These are phyloP conservation scores for Ophiostoma himal-ulmi DNA, from an alignment of 2,329 filamentous ascomycete genomes.

Conservation along the genomic window DNA sequence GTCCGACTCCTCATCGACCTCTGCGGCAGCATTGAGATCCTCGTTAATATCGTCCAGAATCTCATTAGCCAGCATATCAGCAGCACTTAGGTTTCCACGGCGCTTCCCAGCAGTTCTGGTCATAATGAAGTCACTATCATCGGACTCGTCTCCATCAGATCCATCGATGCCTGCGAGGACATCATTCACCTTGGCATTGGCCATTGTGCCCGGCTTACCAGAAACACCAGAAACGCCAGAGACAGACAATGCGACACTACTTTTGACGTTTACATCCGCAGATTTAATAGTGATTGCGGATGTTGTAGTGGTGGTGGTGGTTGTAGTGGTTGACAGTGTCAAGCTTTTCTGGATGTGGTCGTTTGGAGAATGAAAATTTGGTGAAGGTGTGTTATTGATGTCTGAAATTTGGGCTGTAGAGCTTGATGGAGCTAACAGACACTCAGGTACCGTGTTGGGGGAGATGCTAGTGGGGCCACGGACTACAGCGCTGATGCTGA, in stretches of 20 bases:
- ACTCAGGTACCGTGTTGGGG: neutral
- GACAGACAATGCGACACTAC: neutral
- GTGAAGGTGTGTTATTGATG: neutral
- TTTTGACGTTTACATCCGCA: neutral
- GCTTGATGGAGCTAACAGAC: neutral
- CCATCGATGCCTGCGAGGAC: constrained; percentile 18
- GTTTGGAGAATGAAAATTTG: constrained; percentile 10
- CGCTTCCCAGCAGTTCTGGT: constrained; percentile 28
- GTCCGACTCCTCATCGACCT: constrained; percentile 31
- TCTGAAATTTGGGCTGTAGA: neutral
- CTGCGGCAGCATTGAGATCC: constrained; percentile 27
- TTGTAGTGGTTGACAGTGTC: neutral
- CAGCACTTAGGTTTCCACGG: constrained; percentile 25
- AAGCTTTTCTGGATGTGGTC: neutral
- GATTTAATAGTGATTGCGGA: neutral
- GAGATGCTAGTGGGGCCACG: constrained; percentile 1
- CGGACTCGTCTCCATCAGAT: constrained; percentile 23
- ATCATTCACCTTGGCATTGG: constrained; percentile 19
- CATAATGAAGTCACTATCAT: constrained; percentile 25
- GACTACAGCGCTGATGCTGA: neutral
- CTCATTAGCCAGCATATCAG: constrained; percentile 27
- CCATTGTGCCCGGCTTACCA: constrained; percentile 16
- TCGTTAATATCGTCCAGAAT: constrained; percentile 30
- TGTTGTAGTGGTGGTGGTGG: constrained; percentile 6
- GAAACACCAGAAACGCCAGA: neutral